Conservation (phyloP, 2,329 filamentous ascomycete genomes). For the Aspergillus jensenii region DNA sequence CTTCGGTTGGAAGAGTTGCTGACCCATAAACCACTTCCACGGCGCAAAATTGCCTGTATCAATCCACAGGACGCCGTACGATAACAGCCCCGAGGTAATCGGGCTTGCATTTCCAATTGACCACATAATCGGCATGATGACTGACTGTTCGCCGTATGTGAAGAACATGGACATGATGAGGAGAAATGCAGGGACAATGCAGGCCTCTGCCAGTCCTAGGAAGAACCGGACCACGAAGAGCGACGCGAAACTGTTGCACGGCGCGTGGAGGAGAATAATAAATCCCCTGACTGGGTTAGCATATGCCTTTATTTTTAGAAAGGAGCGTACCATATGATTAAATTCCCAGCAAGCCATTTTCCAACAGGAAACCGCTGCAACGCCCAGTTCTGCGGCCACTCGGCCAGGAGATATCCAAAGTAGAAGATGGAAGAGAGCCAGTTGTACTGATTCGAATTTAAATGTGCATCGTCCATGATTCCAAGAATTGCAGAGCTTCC, state of each 20-base stretch:
- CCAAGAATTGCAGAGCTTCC: slow-evolving; percentile 30
- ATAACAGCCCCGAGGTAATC: slow-evolving; percentile 40
- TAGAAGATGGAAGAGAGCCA: slow-evolving; percentile 47
- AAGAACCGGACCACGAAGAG: slow-evolving; percentile 53
- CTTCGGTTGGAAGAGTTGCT: neutral
- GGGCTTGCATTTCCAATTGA: slow-evolving; percentile 42
- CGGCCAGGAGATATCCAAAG: slow-evolving; percentile 41
- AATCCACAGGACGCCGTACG: slow-evolving; percentile 45
- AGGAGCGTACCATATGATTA: slow-evolving; percentile 29
- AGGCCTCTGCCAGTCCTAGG: slow-evolving; percentile 54
- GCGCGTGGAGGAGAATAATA: slow-evolving; percentile 35
- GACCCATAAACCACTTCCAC: slow-evolving; percentile 44
- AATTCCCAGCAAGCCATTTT: slow-evolving; percentile 36
- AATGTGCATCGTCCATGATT: slow-evolving; percentile 30
- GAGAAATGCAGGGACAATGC: slow-evolving; percentile 51
- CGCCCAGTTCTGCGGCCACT: slow-evolving; percentile 44
- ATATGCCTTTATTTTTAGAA: too few species aligned
- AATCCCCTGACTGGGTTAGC: slow-evolving; percentile 28
- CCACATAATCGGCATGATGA: slow-evolving; percentile 41
- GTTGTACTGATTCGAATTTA: slow-evolving; percentile 34
- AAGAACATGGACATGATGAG: slow-evolving; percentile 42
- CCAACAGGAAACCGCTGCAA: slow-evolving; percentile 43
- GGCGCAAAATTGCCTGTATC: slow-evolving; percentile 36
- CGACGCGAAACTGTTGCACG: slow-evolving; percentile 49
- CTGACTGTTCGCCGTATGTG: slow-evolving; percentile 36